Percentiles rank a stretch among this genome's conserved stretches.
These are phyloP conservation scores for Rosa multiflora DNA, from an alignment of 306 rosid species.

Conservation along the genomic window DNA sequence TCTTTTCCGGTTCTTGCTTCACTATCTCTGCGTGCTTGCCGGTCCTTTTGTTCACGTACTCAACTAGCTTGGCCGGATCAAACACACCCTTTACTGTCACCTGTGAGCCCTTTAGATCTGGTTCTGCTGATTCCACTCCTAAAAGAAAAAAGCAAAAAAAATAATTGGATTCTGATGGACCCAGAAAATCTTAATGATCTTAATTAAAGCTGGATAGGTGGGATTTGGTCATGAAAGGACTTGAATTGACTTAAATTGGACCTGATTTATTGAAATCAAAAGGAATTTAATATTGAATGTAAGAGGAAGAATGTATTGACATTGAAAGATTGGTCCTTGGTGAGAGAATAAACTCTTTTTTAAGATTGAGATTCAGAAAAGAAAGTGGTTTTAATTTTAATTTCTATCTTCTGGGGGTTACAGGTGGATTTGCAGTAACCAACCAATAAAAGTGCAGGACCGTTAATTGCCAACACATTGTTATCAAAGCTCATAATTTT, in stretches of 20 bases:
- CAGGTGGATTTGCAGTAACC: constrained; percentile 6
- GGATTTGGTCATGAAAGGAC: background rate
- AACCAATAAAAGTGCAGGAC: constrained; percentile 13
- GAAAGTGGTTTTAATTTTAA: background rate
- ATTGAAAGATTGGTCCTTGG: constrained; percentile 16
- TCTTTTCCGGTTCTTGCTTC: constrained; percentile 61
- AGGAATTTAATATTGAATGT: constrained; percentile 18
- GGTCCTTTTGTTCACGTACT: constrained; percentile 64
- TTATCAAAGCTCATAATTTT: background rate
- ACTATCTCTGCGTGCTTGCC: constrained; percentile 75
- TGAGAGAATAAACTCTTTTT: constrained; percentile 21
- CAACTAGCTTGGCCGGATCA: constrained; percentile 56
- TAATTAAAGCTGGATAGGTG: constrained; percentile 17
- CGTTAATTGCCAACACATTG: constrained; percentile 24
- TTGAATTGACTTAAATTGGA: constrained; percentile 26
- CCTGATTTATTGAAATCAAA: constrained; percentile 20
- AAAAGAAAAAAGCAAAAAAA: background rate
- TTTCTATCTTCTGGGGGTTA: background rate
- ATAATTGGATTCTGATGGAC: background rate
- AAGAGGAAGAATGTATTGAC: constrained; percentile 29
- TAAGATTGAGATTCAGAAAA: constrained; percentile 21
- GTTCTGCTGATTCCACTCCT: constrained; percentile 84
- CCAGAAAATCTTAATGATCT: background rate
- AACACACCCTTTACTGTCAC: constrained; percentile 81
- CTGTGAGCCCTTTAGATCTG: constrained; percentile 77